Evolutionary conservation across 2,329 filamentous ascomycete species (phyloP), one percentile per base, ranked within the genome.

Genomic region (Rosellinia necatrix): DNA sequence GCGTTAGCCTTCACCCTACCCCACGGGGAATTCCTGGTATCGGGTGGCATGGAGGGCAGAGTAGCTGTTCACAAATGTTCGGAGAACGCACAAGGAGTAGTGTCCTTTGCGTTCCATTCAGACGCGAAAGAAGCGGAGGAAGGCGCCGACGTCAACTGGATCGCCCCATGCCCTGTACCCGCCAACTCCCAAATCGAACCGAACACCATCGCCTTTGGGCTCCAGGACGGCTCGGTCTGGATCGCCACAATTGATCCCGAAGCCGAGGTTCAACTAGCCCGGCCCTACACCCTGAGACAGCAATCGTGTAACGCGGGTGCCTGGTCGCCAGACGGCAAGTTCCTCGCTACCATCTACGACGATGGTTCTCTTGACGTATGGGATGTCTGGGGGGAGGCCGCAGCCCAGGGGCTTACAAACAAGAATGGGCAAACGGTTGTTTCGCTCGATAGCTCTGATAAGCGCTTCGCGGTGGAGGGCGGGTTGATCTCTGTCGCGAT

Each of bases 141-240:
- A 72, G 93, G 97, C 8, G 89, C 96, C 66, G 93, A 97, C 75
- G 88, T 99, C 68, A 96, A 94, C 78, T 99, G 93, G 92, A 75
- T 97, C 29, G 75, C 80, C 1, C 76, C 91, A 0, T 96, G 90
- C 70, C 92, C 92, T 1, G 80, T 87, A 59, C 73, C 85, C 10
- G 76, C 79, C 5, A 85, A 90, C 70, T 57, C 57, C 5, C 38
- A 56, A 21, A 43, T 32, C 0, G 30, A 54, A 4, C 84, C 88
- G 58, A 96, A 97, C 75, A 86, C 91, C 7, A 71, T 99, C 60
- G 94, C 94, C 0, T 77, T 99, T 6, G 94, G 94, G 54, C 92
- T 92, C 29, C 89, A 83, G 30, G 92, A 99, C 71, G 94, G 94
- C 52, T 92, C 88, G 48, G 92, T 97, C 37, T 99, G 94, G 94